phyloP scores from a whole-genome alignment of 306 rosid species.

The Macrotyloma uniflorum region DNA sequence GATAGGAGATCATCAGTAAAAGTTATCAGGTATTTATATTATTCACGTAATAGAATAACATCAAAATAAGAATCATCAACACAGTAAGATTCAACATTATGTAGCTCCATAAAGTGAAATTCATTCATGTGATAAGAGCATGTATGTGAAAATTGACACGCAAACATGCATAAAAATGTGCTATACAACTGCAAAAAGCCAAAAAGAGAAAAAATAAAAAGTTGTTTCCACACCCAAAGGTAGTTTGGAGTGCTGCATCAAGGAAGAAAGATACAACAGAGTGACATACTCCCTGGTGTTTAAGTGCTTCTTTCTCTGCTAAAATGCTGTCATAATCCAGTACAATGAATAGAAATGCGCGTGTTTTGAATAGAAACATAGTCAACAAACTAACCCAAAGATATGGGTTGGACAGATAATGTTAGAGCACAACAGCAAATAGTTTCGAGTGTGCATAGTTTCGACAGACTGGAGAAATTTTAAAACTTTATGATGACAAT shows the following conservation, averaged over 20 bases:
- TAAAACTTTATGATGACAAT: not conserved
- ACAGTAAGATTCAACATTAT: constrained; percentile 8
- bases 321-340: constrained; percentile 15
- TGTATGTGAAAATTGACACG: not conserved
- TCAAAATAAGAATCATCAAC: constrained; percentile 14
- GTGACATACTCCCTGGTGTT: constrained; percentile 13
- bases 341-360: not conserved
- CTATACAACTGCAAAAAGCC: not conserved
- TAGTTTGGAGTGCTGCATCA: constrained; percentile 13
- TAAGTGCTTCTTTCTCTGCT: not conserved
- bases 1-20: constrained; percentile 29
- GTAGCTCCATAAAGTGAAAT: not conserved
- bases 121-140: constrained; percentile 1
- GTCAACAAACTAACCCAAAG: not conserved
- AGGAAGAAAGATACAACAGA: constrained; percentile 9
- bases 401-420: not conserved
- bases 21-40: constrained; percentile 24
- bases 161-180: not conserved
- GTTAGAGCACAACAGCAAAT: constrained; percentile 7
- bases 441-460: not conserved
- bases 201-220: not conserved
- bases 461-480: not conserved
- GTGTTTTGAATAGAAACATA: constrained; percentile 4
- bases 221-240: not conserved
- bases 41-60: constrained; percentile 5